Conservation (phyloP, 1,284 basidiomycete genomes). For the Pyrrhoderma noxium region DNA sequence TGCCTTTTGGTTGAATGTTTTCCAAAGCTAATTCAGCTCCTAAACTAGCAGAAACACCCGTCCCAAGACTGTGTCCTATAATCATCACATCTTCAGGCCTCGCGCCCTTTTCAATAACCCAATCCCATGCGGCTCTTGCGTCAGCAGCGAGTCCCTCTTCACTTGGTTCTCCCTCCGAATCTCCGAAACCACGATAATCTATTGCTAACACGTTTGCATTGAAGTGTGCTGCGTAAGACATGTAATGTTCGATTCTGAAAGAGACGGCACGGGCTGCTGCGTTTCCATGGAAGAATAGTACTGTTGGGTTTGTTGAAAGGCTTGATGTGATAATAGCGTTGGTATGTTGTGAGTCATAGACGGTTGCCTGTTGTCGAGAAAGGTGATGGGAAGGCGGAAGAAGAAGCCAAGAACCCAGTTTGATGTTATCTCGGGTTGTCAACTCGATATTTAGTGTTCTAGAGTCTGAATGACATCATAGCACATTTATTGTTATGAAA, state of each 20-base stretch:
- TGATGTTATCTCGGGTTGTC: constrained; percentile 68
- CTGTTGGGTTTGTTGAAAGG: constrained; percentile 56
- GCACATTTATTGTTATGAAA: neutral
- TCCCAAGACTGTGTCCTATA: constrained; percentile 79
- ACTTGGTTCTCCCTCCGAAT: constrained; percentile 73
- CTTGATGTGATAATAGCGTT: constrained; percentile 36
- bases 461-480: constrained; percentile 15
- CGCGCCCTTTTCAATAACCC: constrained; percentile 57
- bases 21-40: constrained; percentile 40
- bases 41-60: constrained; percentile 65
- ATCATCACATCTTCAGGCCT: constrained; percentile 55
- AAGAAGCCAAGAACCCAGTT: constrained; percentile 86
- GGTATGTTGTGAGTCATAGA: constrained; percentile 19
- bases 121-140: constrained; percentile 77
- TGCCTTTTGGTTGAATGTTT: constrained; percentile 40
- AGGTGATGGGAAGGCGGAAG: constrained; percentile 54
- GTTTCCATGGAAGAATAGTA: constrained; percentile 90
- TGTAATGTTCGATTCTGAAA: constrained; percentile 58
- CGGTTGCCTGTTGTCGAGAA: neutral
- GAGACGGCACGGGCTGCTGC: constrained; percentile 67
- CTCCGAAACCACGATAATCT: constrained; percentile 91
- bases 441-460: constrained; percentile 72
- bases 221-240: constrained; percentile 53
- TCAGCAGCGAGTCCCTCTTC: constrained; percentile 73
- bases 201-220: constrained; percentile 74